Conservation (phyloP, 306 rosid genomes). For the Sechiopsis laciniata region DNA sequence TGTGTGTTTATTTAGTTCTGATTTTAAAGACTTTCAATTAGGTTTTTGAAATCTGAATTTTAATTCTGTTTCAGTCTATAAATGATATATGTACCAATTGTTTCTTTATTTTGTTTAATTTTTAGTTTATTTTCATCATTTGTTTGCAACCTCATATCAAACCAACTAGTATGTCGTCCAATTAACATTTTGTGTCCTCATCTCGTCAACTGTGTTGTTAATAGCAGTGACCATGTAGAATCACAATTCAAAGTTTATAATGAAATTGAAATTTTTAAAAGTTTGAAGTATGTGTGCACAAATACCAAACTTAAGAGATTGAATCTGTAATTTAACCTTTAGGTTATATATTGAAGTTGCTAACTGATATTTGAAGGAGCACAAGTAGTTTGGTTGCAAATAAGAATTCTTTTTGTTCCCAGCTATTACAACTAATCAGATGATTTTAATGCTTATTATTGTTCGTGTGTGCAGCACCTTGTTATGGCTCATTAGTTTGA, state of each 20-base stretch:
- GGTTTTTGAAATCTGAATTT: too few relatives aligned
- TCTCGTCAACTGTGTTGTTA: neutral
- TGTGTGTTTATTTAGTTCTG: neutral
- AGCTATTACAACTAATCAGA: neutral
- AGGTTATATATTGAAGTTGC: neutral
- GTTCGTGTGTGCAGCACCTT: constrained; percentile 49
- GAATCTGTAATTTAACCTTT: neutral
- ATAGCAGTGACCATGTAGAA: neutral
- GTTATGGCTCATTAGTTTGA: constrained; percentile 84
- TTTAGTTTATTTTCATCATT: too few relatives aligned
- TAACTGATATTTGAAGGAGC: neutral
- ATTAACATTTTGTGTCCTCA: neutral
- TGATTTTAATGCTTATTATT: neutral
- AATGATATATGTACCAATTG: too few relatives aligned
- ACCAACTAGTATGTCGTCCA: too few relatives aligned
- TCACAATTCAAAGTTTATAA: neutral
- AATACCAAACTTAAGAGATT: neutral
- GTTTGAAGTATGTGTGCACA: neutral
- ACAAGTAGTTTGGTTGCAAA: neutral
- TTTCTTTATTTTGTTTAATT: too few relatives aligned
- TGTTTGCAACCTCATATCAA: too few relatives aligned
- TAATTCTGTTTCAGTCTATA: too few relatives aligned
- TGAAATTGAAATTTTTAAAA: neutral
- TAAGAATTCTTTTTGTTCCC: neutral
- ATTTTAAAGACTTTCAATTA: neutral